phyloP scores from a whole-genome alignment of 78 protist species.

The Tieghemostelium lacteum region DNA sequence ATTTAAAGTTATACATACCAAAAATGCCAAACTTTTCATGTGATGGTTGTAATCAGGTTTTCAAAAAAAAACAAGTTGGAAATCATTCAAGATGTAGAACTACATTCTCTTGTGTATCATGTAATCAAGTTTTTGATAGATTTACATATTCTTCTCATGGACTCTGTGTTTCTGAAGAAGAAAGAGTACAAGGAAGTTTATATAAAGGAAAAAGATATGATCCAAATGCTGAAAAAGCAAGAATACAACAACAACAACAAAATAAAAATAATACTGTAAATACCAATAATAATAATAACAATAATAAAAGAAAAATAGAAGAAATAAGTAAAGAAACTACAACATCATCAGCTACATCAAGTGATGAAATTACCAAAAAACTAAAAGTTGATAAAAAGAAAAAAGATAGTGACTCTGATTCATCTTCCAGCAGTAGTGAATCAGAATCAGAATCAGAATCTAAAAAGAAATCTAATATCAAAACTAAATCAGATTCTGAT shows the following conservation, averaged over 20 bases:
- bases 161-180: slow-evolving; percentile 36
- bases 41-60: slow-evolving; percentile 33
- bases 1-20: too few relatives aligned
- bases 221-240: slow-evolving; percentile 2
- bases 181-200: slow-evolving; percentile 24
- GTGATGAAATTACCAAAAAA: slow-evolving; percentile 24
- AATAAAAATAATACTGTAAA: slow-evolving; percentile 1
- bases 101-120: slow-evolving; percentile 36
- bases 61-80: slow-evolving; percentile 15
- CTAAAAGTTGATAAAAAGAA: not conserved
- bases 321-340: not conserved
- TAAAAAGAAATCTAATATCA: not conserved
- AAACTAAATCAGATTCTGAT: not conserved
- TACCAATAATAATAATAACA: slow-evolving; percentile 6
- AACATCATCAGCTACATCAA: not conserved
- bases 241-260: not conserved
- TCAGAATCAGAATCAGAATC: not conserved
- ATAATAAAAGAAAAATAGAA: slow-evolving; percentile 22
- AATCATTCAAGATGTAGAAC: slow-evolving; percentile 9
- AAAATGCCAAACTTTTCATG: slow-evolving; percentile 64
- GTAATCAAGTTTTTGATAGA: not conserved
- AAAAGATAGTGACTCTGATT: not conserved
- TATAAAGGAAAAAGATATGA: slow-evolving; percentile 26
- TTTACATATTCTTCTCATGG: not conserved
- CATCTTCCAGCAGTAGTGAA: not conserved